Evolutionary conservation across 495 filamentous ascomycete species (phyloP).

Genomic region (Xylaria telfairii): DNA sequence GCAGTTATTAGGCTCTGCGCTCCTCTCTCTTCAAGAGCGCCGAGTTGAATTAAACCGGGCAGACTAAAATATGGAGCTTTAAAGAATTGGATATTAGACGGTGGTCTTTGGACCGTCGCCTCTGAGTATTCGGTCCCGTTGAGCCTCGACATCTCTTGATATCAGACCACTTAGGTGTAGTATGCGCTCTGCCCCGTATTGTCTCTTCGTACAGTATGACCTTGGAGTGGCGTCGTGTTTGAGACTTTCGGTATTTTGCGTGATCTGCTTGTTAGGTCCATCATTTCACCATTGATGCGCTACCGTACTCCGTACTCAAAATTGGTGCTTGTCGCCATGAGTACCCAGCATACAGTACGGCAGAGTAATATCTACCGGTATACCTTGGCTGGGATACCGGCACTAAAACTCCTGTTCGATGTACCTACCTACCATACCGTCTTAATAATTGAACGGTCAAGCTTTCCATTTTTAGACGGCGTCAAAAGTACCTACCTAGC

Average conservation of each 20-base stretch:
- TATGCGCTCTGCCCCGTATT: background rate
- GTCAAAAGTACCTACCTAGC: background rate
- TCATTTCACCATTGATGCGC: background rate
- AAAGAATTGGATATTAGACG: slow-evolving; percentile 58
- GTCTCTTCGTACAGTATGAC: background rate
- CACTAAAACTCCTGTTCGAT: too few relatives aligned
- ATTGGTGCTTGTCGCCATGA: background rate
- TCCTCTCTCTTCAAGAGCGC: slow-evolving; percentile 38
- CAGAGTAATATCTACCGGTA: background rate
- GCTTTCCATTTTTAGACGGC: background rate
- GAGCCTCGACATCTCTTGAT: slow-evolving; percentile 52
- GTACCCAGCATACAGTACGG: too few relatives aligned
- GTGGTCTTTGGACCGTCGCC: slow-evolving; percentile 31
- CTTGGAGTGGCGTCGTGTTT: too few relatives aligned
- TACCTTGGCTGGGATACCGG: background rate
- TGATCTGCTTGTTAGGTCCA: background rate
- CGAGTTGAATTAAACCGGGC: slow-evolving; percentile 58
- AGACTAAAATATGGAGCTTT: slow-evolving; percentile 52
- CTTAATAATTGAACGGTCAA: too few relatives aligned
- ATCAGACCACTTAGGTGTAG: background rate
- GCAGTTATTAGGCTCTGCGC: slow-evolving; percentile 53
- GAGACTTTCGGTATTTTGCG: too few relatives aligned
- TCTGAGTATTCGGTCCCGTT: slow-evolving; percentile 58
- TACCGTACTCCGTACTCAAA: background rate
- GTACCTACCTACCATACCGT: too few relatives aligned